Conservation (phyloP, 345 rosid species). For the Tarenaya hassleriana region DNA sequence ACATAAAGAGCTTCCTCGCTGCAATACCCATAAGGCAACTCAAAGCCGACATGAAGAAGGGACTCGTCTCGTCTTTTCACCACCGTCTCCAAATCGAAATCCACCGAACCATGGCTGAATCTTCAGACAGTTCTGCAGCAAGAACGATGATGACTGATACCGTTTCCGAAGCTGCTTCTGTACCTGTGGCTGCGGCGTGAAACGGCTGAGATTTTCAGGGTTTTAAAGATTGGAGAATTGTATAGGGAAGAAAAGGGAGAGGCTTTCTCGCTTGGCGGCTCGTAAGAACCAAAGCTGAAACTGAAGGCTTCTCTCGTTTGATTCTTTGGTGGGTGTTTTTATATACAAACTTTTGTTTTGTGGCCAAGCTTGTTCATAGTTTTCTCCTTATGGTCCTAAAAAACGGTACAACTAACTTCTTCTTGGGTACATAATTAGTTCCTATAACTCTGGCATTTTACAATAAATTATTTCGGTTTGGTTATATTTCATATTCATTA, state of each 20-base stretch:
- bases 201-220: conserved; percentile 14
- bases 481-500: too few species aligned
- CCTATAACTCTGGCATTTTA: too few species aligned
- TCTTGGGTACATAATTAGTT: too few species aligned
- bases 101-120: conserved; percentile 33
- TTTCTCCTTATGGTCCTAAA: conserved; percentile 8
- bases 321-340: conserved; percentile 14
- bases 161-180: conserved; percentile 15
- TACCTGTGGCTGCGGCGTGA: conserved; percentile 17
- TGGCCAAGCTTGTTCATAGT: conserved; percentile 12
- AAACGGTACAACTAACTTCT: too few species aligned
- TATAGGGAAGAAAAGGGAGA: too few species aligned
- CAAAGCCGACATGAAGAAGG: conserved; percentile 83
- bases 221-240: too few species aligned
- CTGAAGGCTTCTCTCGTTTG: conserved; percentile 9
- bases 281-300: too few species aligned
- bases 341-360: conserved; percentile 1
- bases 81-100: conserved; percentile 87
- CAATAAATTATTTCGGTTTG: too few species aligned
- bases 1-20: conserved; percentile 89
- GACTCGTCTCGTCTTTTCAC: conserved; percentile 69
- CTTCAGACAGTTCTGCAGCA: conserved; percentile 16
- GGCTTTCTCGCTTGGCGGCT: background rate
- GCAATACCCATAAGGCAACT: conserved; percentile 87
- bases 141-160: conserved; percentile 13